phyloP scores from a whole-genome alignment of 2,329 filamentous ascomycete genomes.

The Hypoxylon sp. region DNA sequence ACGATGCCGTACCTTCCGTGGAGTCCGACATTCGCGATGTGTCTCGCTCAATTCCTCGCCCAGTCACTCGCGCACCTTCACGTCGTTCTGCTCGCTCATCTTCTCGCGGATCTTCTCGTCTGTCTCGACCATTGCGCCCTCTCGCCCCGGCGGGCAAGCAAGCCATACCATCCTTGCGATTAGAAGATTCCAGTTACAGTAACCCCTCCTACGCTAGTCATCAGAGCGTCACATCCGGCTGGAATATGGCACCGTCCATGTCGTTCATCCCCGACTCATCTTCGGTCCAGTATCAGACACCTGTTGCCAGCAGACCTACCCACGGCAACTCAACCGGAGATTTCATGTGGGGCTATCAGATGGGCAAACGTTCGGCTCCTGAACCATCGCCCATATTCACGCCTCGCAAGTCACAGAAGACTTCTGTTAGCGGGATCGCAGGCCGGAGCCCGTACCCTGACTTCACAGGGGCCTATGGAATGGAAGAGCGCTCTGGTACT shows the following conservation, averaged over 20 bases:
- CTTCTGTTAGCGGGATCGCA: not conserved
- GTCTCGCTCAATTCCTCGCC: not conserved
- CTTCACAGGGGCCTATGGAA: not conserved
- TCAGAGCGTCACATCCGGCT: not conserved
- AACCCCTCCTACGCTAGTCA: not conserved
- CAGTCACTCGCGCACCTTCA: not conserved
- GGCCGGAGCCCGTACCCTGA: not conserved
- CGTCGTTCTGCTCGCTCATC: not conserved
- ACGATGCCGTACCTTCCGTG: not conserved
- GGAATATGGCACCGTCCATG: not conserved
- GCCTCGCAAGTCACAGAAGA: not conserved
- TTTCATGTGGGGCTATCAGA: conserved; percentile 22
- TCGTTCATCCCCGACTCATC: not conserved
- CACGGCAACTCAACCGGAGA: not conserved
- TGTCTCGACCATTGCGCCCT: not conserved
- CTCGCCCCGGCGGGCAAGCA: not conserved
- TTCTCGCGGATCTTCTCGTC: not conserved
- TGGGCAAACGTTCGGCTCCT: conserved; percentile 15
- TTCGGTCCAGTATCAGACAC: not conserved
- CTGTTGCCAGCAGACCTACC: not conserved
- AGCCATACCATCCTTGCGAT: not conserved
- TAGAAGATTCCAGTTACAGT: not conserved
- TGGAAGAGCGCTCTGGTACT: not conserved
- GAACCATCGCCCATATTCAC: not conserved
- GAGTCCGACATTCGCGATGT: not conserved